Evolutionary conservation across 345 rosid species (phyloP).

Genomic region (Melaleuca alternifolia): DNA sequence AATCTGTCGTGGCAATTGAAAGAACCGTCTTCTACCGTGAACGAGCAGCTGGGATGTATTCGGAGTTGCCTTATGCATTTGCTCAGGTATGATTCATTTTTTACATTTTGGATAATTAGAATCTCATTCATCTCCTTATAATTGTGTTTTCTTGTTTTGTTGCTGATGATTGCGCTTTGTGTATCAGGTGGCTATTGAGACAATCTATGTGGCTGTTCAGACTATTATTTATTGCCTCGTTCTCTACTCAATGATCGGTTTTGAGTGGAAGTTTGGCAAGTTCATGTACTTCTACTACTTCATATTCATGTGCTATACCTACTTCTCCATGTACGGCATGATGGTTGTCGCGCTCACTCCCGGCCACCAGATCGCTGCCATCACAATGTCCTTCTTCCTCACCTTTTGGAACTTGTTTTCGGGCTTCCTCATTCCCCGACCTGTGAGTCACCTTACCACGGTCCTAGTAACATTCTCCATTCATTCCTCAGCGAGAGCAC

Average conservation of each 20-base stretch:
- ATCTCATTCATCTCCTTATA: neutral
- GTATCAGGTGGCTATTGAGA: slow-evolving; percentile 20
- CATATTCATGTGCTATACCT: slow-evolving; percentile 18
- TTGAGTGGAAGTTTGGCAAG: slow-evolving; percentile 6
- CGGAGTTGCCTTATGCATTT: slow-evolving; percentile 27
- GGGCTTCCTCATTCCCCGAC: slow-evolving; percentile 18
- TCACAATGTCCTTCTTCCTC: slow-evolving; percentile 15
- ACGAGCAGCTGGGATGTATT: slow-evolving; percentile 39
- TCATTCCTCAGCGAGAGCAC: neutral
- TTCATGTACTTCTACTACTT: slow-evolving; percentile 22
- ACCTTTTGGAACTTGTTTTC: slow-evolving; percentile 24
- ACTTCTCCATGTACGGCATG: slow-evolving; percentile 28
- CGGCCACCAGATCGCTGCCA: slow-evolving; percentile 19
- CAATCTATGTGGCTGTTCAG: slow-evolving; percentile 15
- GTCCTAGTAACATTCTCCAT: neutral
- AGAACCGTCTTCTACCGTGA: slow-evolving; percentile 35
- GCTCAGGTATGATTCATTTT: slow-evolving; percentile 11
- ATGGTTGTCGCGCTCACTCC: slow-evolving; percentile 22
- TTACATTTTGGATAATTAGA: neutral
- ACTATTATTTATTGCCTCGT: slow-evolving; percentile 7
- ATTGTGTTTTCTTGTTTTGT: neutral
- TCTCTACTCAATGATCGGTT: slow-evolving; percentile 16
- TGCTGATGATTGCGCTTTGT: neutral
- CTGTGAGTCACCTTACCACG: slow-evolving; percentile 4
- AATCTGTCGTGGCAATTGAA: slow-evolving; percentile 25